Percentiles rank a stretch among this genome's conserved stretches.
Evolutionary conservation across 495 filamentous ascomycete genomes (phyloP).

Genomic region (Aspergillus taichungensis): DNA sequence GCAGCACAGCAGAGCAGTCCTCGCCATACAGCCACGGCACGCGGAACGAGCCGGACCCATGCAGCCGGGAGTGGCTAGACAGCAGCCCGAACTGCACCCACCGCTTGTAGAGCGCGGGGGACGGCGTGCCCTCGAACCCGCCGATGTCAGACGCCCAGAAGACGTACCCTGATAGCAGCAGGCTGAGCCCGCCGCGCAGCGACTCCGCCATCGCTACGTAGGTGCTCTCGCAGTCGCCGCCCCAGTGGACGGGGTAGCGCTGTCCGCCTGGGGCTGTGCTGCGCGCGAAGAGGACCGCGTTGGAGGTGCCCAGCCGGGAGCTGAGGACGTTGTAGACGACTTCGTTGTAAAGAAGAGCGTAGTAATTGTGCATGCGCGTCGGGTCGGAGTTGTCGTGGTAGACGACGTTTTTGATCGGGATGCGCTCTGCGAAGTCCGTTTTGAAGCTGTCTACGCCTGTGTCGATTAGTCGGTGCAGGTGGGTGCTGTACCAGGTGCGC

Average conservation of each 20-base stretch:
- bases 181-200: conserved; percentile 56
- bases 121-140: conserved; percentile 61
- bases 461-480: conserved; percentile 52
- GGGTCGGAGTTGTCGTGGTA: conserved; percentile 52
- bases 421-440: conserved; percentile 66
- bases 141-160: conserved; percentile 69
- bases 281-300: conserved; percentile 61
- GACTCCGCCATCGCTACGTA: conserved; percentile 67
- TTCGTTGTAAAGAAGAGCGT: conserved; percentile 61
- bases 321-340: conserved; percentile 58
- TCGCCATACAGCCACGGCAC: conserved; percentile 65
- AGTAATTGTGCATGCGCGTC: conserved; percentile 65
- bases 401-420: conserved; percentile 51
- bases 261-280: conserved; percentile 59
- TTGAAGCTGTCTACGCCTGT: conserved; percentile 63
- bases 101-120: conserved; percentile 63
- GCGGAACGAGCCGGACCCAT: conserved; percentile 58
- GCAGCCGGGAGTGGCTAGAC: conserved; percentile 58
- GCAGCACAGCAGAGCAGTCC: conserved; percentile 48
- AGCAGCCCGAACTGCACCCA: conserved; percentile 68
- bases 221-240: conserved; percentile 65
- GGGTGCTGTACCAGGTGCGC: conserved; percentile 48
- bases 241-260: conserved; percentile 56
- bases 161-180: conserved; percentile 56
- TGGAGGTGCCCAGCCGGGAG: conserved; percentile 44